These are phyloP conservation scores for Lachnellula subtilissima DNA, from an alignment of 2,329 filamentous ascomycete genomes.

Conservation along the genomic window DNA sequence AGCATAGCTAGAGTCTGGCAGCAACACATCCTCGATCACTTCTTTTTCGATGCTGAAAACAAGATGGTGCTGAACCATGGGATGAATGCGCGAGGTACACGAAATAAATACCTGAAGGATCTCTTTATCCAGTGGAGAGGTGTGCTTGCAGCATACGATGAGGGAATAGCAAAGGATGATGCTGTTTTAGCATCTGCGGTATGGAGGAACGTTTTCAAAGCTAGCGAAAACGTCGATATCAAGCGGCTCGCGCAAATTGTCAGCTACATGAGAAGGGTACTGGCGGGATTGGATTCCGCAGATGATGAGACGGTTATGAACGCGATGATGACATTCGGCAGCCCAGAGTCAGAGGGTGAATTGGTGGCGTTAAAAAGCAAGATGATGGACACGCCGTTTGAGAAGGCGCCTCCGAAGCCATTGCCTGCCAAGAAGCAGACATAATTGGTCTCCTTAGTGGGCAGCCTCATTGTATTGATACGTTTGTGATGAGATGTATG, in stretches of 20 bases:
- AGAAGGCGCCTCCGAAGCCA: slow-evolving; percentile 29
- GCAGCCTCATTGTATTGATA: neutral
- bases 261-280: slow-evolving; percentile 55
- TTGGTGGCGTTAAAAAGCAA: slow-evolving; percentile 35
- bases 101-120: slow-evolving; percentile 73
- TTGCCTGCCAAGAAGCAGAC: slow-evolving; percentile 17
- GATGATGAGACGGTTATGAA: slow-evolving; percentile 46
- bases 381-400: slow-evolving; percentile 34
- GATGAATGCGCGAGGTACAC: slow-evolving; percentile 52
- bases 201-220: slow-evolving; percentile 92
- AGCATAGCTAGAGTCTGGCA: slow-evolving; percentile 72
- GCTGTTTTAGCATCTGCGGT: slow-evolving; percentile 74
- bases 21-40: slow-evolving; percentile 88
- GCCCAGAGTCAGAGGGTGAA: slow-evolving; percentile 37
- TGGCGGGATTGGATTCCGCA: slow-evolving; percentile 49
- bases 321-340: slow-evolving; percentile 46
- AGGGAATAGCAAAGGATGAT: slow-evolving; percentile 72
- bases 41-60: slow-evolving; percentile 85
- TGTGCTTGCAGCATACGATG: slow-evolving; percentile 76
- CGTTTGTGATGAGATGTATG: neutral
- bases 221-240: slow-evolving; percentile 56
- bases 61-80: slow-evolving; percentile 78
- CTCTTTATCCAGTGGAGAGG: slow-evolving; percentile 92
- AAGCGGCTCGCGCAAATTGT: slow-evolving; percentile 56
- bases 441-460: neutral